Evolutionary conservation across 139 green algal genomes (phyloP).

Genomic region (Edaphochlamys debaryana): DNA sequence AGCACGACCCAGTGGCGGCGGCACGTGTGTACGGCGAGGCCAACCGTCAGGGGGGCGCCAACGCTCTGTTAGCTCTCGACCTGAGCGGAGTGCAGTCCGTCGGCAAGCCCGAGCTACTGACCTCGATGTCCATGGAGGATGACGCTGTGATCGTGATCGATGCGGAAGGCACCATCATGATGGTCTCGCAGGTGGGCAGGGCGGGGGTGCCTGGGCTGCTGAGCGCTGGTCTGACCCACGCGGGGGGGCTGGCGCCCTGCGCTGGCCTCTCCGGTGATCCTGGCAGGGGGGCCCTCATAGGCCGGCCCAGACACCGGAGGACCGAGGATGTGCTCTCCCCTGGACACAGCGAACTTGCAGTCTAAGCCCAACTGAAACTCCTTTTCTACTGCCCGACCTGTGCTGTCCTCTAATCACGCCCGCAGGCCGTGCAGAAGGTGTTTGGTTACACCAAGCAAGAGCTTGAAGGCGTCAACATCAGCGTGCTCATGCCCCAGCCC

Average conservation of each 20-base stretch:
- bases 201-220: too few species aligned
- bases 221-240: too few species aligned
- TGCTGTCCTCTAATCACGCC: too few species aligned
- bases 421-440: not conserved
- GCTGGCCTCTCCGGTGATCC: too few species aligned
- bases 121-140: conserved; percentile 36
- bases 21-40: conserved; percentile 24
- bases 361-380: too few species aligned
- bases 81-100: not conserved
- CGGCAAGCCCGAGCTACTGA: conserved; percentile 31
- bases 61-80: conserved; percentile 12
- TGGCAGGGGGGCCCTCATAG: too few species aligned
- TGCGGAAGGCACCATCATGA: conserved; percentile 43
- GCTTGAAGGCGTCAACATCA: conserved; percentile 45
- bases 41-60: conserved; percentile 12
- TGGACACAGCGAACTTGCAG: too few species aligned
- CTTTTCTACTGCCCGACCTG: too few species aligned
- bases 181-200: conserved; percentile 35
- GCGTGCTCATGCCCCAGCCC: conserved; percentile 50
- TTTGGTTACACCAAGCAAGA: conserved; percentile 49
- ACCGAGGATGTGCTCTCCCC: too few species aligned
- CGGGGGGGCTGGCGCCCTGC: too few species aligned
- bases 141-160: conserved; percentile 49
- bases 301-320: too few species aligned
- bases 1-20: conserved; percentile 37